Base-by-base conservation (phyloP, 202 grass and related monocot species). In the Alloteropsis angusta region DNA sequence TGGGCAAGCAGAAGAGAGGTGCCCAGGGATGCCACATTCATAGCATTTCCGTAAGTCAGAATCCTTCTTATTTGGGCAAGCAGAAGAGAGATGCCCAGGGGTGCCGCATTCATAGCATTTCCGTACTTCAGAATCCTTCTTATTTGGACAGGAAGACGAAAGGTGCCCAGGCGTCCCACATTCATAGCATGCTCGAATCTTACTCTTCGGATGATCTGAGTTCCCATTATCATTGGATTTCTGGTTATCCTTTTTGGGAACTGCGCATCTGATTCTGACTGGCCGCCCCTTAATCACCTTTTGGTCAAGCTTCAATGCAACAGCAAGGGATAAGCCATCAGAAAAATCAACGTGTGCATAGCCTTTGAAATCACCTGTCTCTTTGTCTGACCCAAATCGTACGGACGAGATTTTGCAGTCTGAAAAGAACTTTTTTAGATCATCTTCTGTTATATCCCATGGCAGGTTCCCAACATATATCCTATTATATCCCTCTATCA, bases 361-460 rank as follows among this genome's bases (percentile, higher is more conserved):
- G 7, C 95, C 95, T 80, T 92, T 97, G 74, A 97, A 97, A 30
- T 90, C 91, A 80, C 87, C 83, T 5, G 89, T 97, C 46, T 85
- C 80, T 79, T 97, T 92, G 87, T 97, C 88, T 1, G 63, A 93
- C 44, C 94, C 94, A 32, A 97, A 92, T 68, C 91, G 58, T 76
- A 97, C 85, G 46, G 94, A 86, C 14, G 85, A 88, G 68, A 94
- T 90, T 74, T 94, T 90, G 85, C 91, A 94, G 61, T 87, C 84
- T 75, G 83, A 82, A 71, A 97, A 94, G 60, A 97, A 74, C 62
- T 71, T 88, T 56, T 69, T 92, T 22, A 97, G 35, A 72, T 88
- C 91, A 75, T 92, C 91, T 52, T 94, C 89, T 70, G 85, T 90
- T 87, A 92, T 81, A 63, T 94, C 85, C 94, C 94, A 94, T 68